phyloP scores from a whole-genome alignment of 768 basidiomycete species.

The Lentinula sp. region DNA sequence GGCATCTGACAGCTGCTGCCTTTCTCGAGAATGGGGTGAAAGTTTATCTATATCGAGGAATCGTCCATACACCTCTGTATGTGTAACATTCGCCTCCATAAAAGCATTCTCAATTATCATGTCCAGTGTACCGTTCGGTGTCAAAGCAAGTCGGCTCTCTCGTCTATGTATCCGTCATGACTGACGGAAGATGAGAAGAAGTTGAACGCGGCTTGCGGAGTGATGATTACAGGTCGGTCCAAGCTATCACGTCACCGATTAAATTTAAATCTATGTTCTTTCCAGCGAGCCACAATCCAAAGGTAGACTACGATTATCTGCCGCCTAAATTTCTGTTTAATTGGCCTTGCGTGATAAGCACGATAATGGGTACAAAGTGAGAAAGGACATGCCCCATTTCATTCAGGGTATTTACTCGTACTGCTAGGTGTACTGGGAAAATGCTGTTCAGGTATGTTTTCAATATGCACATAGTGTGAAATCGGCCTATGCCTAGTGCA shows the following conservation, averaged over 20 bases:
- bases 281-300: slow-evolving; percentile 83
- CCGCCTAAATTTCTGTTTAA: neutral
- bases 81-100: slow-evolving; percentile 12
- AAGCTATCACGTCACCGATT: neutral
- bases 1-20: slow-evolving; percentile 62
- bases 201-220: slow-evolving; percentile 68
- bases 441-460: slow-evolving; percentile 65
- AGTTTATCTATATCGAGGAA: slow-evolving; percentile 60
- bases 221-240: slow-evolving; percentile 80
- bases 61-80: slow-evolving; percentile 80
- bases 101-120: neutral
- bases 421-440: slow-evolving; percentile 81
- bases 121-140: slow-evolving; percentile 71
- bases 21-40: slow-evolving; percentile 63
- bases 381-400: neutral
- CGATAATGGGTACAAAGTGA: slow-evolving; percentile 86
- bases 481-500: neutral
- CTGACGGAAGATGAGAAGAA: slow-evolving; percentile 23
- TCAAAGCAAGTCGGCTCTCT: slow-evolving; percentile 17
- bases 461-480: neutral
- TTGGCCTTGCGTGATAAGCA: slow-evolving; percentile 32
- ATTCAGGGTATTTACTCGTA: neutral
- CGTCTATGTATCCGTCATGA: neutral
- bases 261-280: slow-evolving; percentile 1
- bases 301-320: slow-evolving; percentile 35